Evolutionary conservation across 1,284 basidiomycete genomes (phyloP).

Genomic region (Macrocybe sp.): DNA sequence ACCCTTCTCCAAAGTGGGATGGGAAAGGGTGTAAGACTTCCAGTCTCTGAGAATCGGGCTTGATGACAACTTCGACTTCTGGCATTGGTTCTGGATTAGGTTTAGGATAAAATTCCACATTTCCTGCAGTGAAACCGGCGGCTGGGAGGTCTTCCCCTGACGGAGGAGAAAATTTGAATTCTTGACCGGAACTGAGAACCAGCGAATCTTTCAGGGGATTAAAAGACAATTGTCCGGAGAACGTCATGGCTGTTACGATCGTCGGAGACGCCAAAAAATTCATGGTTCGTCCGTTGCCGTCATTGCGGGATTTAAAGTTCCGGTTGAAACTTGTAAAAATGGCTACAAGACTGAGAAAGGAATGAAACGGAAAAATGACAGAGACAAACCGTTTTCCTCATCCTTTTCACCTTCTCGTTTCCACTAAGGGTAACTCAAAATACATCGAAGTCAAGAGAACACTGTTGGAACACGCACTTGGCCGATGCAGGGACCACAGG

Average conservation of each 20-base stretch:
- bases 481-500: slow-evolving; percentile 98
- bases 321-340: slow-evolving; percentile 98
- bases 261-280: slow-evolving; percentile 98
- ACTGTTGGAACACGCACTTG: slow-evolving; percentile 47
- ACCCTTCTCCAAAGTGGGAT: slow-evolving; percentile 63
- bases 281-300: slow-evolving; percentile 95
- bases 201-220: slow-evolving; percentile 90
- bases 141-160: slow-evolving; percentile 81
- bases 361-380: background rate
- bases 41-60: slow-evolving; percentile 77
- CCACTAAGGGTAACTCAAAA: slow-evolving; percentile 53
- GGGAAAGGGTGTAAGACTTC: slow-evolving; percentile 87
- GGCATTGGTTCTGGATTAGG: slow-evolving; percentile 76
- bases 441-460: slow-evolving; percentile 2
- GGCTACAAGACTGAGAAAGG: slow-evolving; percentile 39
- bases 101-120: slow-evolving; percentile 76
- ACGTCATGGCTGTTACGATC: slow-evolving; percentile 96
- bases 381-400: slow-evolving; percentile 83
- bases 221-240: slow-evolving; percentile 93
- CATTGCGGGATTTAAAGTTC: slow-evolving; percentile 97
- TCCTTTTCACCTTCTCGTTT: slow-evolving; percentile 87
- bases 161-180: slow-evolving; percentile 88
- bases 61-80: slow-evolving; percentile 77
- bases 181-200: slow-evolving; percentile 64
- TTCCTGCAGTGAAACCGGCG: slow-evolving; percentile 79